phyloP scores from a whole-genome alignment of 345 rosid species.

The Hirschfeldia incana region DNA sequence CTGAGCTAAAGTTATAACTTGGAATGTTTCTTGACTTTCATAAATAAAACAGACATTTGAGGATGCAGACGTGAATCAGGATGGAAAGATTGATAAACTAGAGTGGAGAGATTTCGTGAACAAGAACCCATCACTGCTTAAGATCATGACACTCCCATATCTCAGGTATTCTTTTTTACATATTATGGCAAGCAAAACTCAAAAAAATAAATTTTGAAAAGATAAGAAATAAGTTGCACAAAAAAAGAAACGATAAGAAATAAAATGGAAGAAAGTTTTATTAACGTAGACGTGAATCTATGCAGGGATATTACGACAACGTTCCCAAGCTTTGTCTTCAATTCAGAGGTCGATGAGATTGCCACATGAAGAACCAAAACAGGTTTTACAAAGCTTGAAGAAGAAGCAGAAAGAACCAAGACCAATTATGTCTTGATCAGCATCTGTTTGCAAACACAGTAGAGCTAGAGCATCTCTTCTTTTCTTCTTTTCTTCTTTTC shows the following conservation, averaged over 20 bases:
- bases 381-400: constrained; percentile 12
- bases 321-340: constrained; percentile 91
- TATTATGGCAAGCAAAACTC: not conserved
- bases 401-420: not conserved
- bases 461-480: constrained; percentile 18
- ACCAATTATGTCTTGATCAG: constrained; percentile 10
- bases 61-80: constrained; percentile 83
- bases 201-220: not conserved
- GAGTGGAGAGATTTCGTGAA: constrained; percentile 92
- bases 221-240: not conserved
- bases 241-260: not conserved
- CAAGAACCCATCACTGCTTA: constrained; percentile 81
- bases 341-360: constrained; percentile 91
- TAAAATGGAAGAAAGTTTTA: not conserved
- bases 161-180: constrained; percentile 52
- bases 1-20: not conserved
- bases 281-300: not conserved
- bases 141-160: constrained; percentile 97
- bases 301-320: constrained; percentile 95
- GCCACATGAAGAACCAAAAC: constrained; percentile 49
- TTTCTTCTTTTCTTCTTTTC: too few relatives aligned
- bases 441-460: constrained; percentile 28
- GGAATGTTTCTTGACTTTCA: not conserved
- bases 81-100: constrained; percentile 79
- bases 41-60: constrained; percentile 65